Evolutionary conservation across 2,329 filamentous ascomycete genomes (phyloP).

Genomic region (Pestalotiopsis sp.): DNA sequence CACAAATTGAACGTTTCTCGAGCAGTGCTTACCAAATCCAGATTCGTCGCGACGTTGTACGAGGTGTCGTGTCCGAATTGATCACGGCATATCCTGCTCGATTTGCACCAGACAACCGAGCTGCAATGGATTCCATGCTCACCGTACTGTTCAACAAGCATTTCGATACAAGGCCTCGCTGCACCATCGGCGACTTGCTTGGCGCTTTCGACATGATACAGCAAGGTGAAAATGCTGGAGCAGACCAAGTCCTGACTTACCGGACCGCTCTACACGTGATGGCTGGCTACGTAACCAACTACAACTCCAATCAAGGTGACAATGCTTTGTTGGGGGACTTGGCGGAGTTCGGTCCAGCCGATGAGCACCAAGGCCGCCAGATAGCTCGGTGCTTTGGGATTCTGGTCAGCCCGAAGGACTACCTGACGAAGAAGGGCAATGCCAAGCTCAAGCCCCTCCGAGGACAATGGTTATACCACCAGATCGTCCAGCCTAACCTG

Average conservation of each 20-base stretch:
- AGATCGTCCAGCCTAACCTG: conserved; percentile 36
- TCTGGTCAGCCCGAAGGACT: conserved; percentile 29
- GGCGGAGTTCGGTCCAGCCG: conserved; percentile 17
- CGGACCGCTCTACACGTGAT: conserved; percentile 30
- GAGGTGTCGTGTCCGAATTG: conserved; percentile 17
- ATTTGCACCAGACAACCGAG: conserved; percentile 20
- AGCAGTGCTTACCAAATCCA: conserved; percentile 14
- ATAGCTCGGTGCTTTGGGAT: conserved; percentile 29
- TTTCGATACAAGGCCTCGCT: neutral
- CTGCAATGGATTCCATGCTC: conserved; percentile 27
- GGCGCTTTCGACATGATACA: neutral
- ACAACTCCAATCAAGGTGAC: conserved; percentile 15
- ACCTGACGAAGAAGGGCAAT: conserved; percentile 28
- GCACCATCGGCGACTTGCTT: too few relatives aligned
- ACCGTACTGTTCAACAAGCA: conserved; percentile 29
- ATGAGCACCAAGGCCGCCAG: conserved; percentile 25
- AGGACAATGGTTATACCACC: conserved; percentile 30
- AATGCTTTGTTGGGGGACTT: conserved; percentile 26
- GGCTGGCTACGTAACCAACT: conserved; percentile 32
- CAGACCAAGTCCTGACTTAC: neutral
- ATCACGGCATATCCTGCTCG: neutral
- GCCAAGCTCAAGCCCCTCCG: conserved; percentile 27
- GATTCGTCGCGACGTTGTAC: conserved; percentile 21
- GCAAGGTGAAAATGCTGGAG: neutral
- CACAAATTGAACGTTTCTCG: neutral